phyloP scores from a whole-genome alignment of 805 yeast genomes.

The Candida wancherniae region DNA sequence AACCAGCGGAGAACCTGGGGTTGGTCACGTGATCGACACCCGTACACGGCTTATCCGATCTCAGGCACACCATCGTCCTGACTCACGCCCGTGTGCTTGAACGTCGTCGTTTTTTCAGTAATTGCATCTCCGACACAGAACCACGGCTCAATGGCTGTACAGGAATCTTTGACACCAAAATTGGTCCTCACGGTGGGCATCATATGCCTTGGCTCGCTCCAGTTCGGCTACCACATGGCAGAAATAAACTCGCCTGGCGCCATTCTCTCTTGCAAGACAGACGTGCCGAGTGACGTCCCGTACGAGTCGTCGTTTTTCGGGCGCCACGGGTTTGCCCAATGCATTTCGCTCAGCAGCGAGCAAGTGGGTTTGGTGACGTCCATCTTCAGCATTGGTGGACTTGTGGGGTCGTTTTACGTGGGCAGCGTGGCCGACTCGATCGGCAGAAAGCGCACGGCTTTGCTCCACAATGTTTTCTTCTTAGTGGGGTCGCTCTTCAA shows the following conservation, averaged over 20 bases:
- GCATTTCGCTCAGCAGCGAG: constrained; percentile 53
- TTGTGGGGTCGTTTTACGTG: constrained; percentile 66
- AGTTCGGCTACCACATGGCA: constrained; percentile 93
- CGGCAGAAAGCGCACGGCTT: constrained; percentile 58
- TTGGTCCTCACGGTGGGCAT: constrained; percentile 47
- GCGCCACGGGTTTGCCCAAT: constrained; percentile 36
- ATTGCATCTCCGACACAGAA: too few relatives aligned
- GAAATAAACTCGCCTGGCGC: constrained; percentile 88
- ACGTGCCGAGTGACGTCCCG: constrained; percentile 27
- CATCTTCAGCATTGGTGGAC: constrained; percentile 78
- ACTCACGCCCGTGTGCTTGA: too few relatives aligned
- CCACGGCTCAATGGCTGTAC: too few relatives aligned
- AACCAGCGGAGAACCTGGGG: too few relatives aligned
- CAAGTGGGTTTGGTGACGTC: constrained; percentile 74
- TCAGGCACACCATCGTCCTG: background rate
- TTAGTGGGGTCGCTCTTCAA: constrained; percentile 61
- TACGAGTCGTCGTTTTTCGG: constrained; percentile 40
- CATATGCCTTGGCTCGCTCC: constrained; percentile 74
- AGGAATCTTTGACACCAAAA: constrained; percentile 18
- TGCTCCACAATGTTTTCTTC: constrained; percentile 48
- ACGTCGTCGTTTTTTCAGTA: too few relatives aligned
- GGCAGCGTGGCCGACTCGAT: constrained; percentile 58
- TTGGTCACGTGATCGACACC: too few relatives aligned
- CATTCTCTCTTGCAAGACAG: constrained; percentile 52
- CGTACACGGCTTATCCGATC: too few relatives aligned